phyloP scores from a whole-genome alignment of 371 early-diverging fungal species.

The Mucor circinelloides region DNA sequence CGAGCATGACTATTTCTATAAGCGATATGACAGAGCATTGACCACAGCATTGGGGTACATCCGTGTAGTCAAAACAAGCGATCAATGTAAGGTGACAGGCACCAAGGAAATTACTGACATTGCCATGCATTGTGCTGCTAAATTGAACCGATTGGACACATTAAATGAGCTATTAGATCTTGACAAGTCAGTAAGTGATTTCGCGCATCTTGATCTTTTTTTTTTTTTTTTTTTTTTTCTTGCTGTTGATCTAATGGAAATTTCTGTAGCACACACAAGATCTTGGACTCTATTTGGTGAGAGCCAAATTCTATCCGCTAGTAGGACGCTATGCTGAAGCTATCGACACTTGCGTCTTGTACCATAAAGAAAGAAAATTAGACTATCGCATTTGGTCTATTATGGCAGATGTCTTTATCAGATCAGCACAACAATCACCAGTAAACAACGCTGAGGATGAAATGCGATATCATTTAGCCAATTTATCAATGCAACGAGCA shows the following conservation, averaged over 20 bases:
- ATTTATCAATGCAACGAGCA: slow-evolving; percentile 36
- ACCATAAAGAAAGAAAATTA: slow-evolving; percentile 33
- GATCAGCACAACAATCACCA: not conserved
- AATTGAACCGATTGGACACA: slow-evolving; percentile 27
- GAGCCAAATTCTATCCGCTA: slow-evolving; percentile 35
- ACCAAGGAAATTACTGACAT: slow-evolving; percentile 47
- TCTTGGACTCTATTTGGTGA: slow-evolving; percentile 32
- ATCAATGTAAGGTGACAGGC: slow-evolving; percentile 34
- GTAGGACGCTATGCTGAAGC: slow-evolving; percentile 40
- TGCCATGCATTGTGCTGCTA: slow-evolving; percentile 43
- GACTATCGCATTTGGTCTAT: slow-evolving; percentile 43
- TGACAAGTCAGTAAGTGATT: slow-evolving; percentile 29
- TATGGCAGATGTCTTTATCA: slow-evolving; percentile 30
- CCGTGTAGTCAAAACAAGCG: slow-evolving; percentile 27
- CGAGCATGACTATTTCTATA: slow-evolving; percentile 48
- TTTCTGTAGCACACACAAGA: slow-evolving; percentile 31
- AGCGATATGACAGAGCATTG: slow-evolving; percentile 41
- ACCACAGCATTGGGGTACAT: slow-evolving; percentile 34
- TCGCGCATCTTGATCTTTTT: not conserved
- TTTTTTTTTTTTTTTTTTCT: not conserved
- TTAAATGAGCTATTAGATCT: slow-evolving; percentile 31
- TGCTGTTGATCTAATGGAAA: not conserved
- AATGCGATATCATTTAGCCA: slow-evolving; percentile 41
- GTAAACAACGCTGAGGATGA: not conserved
- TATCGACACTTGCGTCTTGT: slow-evolving; percentile 31